Base-by-base conservation (phyloP, 306 rosid species). In the Pyrus bretschneideri region DNA sequence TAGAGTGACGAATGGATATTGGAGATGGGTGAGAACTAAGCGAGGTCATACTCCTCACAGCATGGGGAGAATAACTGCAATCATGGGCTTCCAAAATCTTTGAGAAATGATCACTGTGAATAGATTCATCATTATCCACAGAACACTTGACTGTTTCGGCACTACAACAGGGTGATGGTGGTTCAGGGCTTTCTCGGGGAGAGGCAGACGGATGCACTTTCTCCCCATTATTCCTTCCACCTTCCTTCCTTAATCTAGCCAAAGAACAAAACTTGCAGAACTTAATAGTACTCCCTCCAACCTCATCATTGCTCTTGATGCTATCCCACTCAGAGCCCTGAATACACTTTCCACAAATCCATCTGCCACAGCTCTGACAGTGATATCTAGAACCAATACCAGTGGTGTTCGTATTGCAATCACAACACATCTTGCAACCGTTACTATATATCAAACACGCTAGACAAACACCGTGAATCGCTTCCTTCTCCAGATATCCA, bases 171-270 rank as follows among this genome's bases (percentile, higher is more conserved):
- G 98, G 97, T 1, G 93, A 90, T 55, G 81, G 83, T 18, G 96
- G 97, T 65, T 91, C 96, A 17, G 97, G 91, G 87, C 89, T 89
- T 35, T 84, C 78, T 33, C 87, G 84, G 4, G 97, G 98, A 75
- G 97, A 91, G n/a, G 78, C 87, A 49, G 97, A 86, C 82, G 98
- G 98, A 82, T 93, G 85, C 22, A 96, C 97, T 81, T 96, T 89
- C 79, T 92, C 93, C 77, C 80, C 67, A 51, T 71, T 71, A 81
- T 83, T 89, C 59, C 82, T 78, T 75, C 83, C 90, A 72, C 67
- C 82, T 78, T 84, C 91, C 84, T 12, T 33, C 73, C 81, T 80
- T 59, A 23, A 64, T 67, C 76, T 72, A 76, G 46, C 76, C 81
- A 69, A 85, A 3, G 87, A 89, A 82, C 98, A 95, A 60, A 79